Evolutionary conservation across 1,284 basidiomycete species (phyloP), one percentile per base, ranked within the genome.

Genomic region (Xanthoconium separans): DNA sequence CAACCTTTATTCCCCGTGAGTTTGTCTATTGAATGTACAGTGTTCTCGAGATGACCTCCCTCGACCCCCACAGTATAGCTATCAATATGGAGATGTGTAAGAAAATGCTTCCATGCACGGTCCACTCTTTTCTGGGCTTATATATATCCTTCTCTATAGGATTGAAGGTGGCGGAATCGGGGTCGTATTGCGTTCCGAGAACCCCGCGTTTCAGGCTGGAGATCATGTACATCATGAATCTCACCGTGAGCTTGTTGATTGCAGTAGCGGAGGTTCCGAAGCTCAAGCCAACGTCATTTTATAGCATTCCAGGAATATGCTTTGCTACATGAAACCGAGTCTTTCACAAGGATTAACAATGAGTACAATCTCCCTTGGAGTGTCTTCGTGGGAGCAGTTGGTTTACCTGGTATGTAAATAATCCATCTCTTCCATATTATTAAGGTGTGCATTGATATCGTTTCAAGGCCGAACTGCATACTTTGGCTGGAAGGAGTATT

Each of bases 231-330:
- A 53, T 24, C 6, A 6, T 29, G 61, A 53, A n/a, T 8, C 16
- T 12, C 42, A 22, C 18, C 50, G 64, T 65, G 33, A 43, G 59
- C 41, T 16, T 42, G 18, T 18, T 20, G 31, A 24, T 22, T 29
- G 3, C n/a, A n/a, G 18, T n/a, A 16, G 2, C 24, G 4, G 9
- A 27, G 6, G n/a, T 4, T n/a, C 6, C 30, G 22, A 27, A 4
- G n/a, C 3, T n/a, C 6, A 33, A 27, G 10, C 44, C 30, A 34
- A 64, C 20, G 13, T 40, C 27, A 12, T 31, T 37, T 9, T 11
- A 3, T 22, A 64, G 65, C 45, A 2, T 65, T 65, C 46, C 34
- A 56, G 31, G 65, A 67, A 29, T 65, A 62, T 43, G 53, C 39
- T 2, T 18, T 65, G 2, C 50, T 37, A 16, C 31, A 34, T 4